Evolutionary conservation across 371 early-diverging fungal genomes (phyloP), one percentile per base, ranked within the genome.

Genomic region (Mucor irregularis): DNA sequence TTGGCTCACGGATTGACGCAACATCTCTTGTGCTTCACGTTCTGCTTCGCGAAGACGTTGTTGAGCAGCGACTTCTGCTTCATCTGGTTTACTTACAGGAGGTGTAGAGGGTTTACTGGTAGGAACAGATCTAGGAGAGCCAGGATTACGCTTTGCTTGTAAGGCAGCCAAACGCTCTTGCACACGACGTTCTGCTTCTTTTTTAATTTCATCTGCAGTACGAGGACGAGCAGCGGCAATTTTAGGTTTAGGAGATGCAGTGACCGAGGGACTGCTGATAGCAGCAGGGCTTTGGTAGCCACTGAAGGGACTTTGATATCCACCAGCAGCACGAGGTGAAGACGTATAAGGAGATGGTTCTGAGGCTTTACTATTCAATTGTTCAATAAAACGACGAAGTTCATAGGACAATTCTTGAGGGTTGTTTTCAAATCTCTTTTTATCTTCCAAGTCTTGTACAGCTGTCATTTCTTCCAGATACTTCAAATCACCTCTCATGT

Each of bases 151-250:
- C 33, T 67, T 70, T 5, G 64, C 67, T 52, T 73, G 74, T 46
- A 78, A 56, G 10, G 76, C 76, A 25, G 73, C 76, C 56, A 75
- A 53, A 19, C 76, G 76, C 35, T 80, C 80, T 66, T 80, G 74
- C 13, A 80, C 76, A 49, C 80, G 76, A 44, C 80, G 61, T 44
- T 80, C 80, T 24, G 76, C 80, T 68, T 79, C 80, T 53, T 74
- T 76, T 39, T 76, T 76, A 9, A 80, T 80, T 58, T 80, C 80
- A 28, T 76, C 80, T 1, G 80, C 71, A 10, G 80, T 74, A 53
- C 76, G 74, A 31, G 80, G 73, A 10, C 68, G 64, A 31, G 65
- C 58, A 28, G 75, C 64, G 14, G 56, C 21, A 34, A 62, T 19
- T 28, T 53, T 58, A 3, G 62, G 49, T 4, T 58, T 46, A 17